Base-by-base conservation (phyloP, 2,329 filamentous ascomycete genomes). In the Monosporascus sp. region DNA sequence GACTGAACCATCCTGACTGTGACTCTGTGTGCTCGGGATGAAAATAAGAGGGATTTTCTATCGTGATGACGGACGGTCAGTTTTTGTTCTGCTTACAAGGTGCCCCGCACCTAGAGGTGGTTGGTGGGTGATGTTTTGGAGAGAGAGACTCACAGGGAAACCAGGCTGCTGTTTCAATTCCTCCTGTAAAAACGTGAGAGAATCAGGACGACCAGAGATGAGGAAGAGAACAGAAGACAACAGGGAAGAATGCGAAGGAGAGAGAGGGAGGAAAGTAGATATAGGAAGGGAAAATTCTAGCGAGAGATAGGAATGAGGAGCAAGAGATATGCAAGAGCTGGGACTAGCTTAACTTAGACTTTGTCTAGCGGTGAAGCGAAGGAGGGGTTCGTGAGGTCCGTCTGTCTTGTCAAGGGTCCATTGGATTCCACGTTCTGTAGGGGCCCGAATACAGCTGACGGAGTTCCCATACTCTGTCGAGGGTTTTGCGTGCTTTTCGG, bases 1-100 rank as follows among this genome's bases (percentile, higher is more conserved):
- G 81, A 84, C 70, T 83, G 78, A 72, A 84, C 81, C 81, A 84
- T 84, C 58, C 72, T 81, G 72, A 60, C 65, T 68, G 68, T 69
- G 61, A 61, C 60, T 59, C 60, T 52, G 52, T 51, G 46, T 59
- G 60, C 55, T 48, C 60, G 57, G 51, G 49, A 51, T 47, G 53
- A 51, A 44, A 63, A 52, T 48, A 53, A 51, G 42, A 64, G 41
- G 47, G 49, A 39, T 59, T 58, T 61, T 61, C 62, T 64, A 34
- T 48, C 17, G 17, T 18, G n/a, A 48, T 44, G 57, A 51, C 47
- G 42, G 55, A 61, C 41, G 57, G 54, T 38, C 36, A 22, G 48
- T 20, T 27, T 11, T 42, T 1, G 17, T 9, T 4, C 9, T 24
- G 11, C 17, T 11, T 20, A 31, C 17, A 41, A 22, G 44, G 46